Evolutionary conservation across 306 rosid genomes (phyloP).

Genomic region (Lithocarpus polystachyus): DNA sequence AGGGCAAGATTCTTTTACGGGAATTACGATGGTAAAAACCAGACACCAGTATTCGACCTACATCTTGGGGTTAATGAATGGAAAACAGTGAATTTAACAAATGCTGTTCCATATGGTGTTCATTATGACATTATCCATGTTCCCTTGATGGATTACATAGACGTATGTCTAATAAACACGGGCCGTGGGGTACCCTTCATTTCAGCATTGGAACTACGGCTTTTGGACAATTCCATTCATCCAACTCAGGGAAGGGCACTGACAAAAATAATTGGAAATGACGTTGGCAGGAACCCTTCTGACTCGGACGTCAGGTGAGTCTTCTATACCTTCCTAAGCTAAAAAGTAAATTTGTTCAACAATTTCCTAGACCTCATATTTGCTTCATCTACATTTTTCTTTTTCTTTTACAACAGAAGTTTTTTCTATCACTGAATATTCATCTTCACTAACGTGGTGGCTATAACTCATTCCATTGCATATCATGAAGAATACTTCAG

Average conservation of each 20-base stretch:
- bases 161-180: conserved; percentile 43
- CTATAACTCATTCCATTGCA: too few species aligned
- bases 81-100: not conserved
- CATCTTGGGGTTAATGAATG: conserved; percentile 43
- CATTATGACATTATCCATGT: conserved; percentile 18
- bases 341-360: too few species aligned
- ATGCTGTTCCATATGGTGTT: too few species aligned
- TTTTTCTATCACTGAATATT: too few species aligned
- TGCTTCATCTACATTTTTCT: too few species aligned
- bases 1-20: conserved; percentile 40
- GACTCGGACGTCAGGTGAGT: too few species aligned
- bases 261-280: not conserved
- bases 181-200: conserved; percentile 47
- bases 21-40: conserved; percentile 33
- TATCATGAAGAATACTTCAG: too few species aligned
- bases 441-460: too few species aligned
- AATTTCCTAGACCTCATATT: too few species aligned
- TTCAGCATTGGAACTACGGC: conserved; percentile 44
- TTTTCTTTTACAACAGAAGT: too few species aligned
- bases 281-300: conserved; percentile 6
- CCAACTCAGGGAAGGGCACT: not conserved
- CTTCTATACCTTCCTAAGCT: too few species aligned
- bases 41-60: conserved; percentile 22
- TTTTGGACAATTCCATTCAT: conserved; percentile 13
- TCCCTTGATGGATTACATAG: conserved; percentile 13